Conservation (phyloP, 257 asterid genomes). For the Solanum raphanifolium region DNA sequence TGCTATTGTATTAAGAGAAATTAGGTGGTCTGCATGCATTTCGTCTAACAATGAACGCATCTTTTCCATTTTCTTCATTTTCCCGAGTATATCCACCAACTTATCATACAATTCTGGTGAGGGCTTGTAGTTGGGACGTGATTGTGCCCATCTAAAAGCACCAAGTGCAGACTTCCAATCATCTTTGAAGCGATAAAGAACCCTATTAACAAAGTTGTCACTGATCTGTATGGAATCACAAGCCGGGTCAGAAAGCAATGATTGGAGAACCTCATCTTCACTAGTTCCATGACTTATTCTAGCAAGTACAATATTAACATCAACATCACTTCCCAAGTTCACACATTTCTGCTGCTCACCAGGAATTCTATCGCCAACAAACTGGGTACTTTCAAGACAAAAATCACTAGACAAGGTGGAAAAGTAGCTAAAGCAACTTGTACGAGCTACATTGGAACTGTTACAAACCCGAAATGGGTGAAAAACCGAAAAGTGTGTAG, state of each 20-base stretch:
- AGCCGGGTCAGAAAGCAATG: conserved; percentile 32
- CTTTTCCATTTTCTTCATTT: conserved; percentile 65
- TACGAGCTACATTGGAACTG: background rate
- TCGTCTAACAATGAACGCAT: conserved; percentile 45
- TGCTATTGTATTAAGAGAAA: conserved; percentile 49
- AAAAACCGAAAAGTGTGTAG: background rate
- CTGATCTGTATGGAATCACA: conserved; percentile 31
- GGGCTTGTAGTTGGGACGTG: conserved; percentile 37
- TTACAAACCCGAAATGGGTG: background rate
- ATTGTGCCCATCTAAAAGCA: conserved; percentile 64
- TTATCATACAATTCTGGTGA: conserved; percentile 45
- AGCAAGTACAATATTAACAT: conserved; percentile 30
- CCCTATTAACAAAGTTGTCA: conserved; percentile 29
- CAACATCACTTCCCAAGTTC: conserved; percentile 20
- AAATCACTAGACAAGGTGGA: conserved; percentile 14
- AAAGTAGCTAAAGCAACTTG: conserved; percentile 1
- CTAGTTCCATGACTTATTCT: conserved; percentile 27
- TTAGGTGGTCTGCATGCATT: conserved; percentile 28
- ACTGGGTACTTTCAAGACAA: background rate
- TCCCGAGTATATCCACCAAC: conserved; percentile 76
- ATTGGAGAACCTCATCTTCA: conserved; percentile 41
- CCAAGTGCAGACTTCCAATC: conserved; percentile 89
- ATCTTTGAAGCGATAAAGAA: conserved; percentile 74
- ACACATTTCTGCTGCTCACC: conserved; percentile 10
- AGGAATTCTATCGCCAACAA: conserved; percentile 4